phyloP scores from a whole-genome alignment of 2,329 filamentous ascomycete species.

The Colletotrichum sp. region DNA sequence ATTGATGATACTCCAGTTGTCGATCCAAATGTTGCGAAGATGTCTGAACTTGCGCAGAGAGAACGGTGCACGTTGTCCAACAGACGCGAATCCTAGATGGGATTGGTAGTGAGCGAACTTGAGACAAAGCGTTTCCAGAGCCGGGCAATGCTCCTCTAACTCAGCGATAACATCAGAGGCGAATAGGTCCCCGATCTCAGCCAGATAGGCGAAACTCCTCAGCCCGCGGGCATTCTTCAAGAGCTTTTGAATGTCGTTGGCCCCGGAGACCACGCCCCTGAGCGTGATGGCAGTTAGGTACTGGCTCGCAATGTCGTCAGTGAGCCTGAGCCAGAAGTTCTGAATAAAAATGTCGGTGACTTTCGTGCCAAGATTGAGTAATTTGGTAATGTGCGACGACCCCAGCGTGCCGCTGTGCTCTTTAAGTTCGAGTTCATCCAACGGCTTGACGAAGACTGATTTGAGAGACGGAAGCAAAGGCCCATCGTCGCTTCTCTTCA shows the following conservation, averaged over 20 bases:
- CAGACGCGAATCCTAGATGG: too few species aligned
- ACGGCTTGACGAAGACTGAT: background rate
- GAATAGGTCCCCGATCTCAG: background rate
- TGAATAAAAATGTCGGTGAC: background rate
- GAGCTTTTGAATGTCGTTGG: background rate
- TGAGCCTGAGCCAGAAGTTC: accelerated
- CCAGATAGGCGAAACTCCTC: background rate
- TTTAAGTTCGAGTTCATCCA: too few species aligned
- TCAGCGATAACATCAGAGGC: background rate
- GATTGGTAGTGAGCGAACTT: background rate
- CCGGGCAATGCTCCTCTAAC: background rate
- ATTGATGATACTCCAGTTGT: accelerated
- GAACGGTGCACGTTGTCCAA: too few species aligned
- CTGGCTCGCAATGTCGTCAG: background rate
- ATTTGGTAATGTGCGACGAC: background rate
- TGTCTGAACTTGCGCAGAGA: too few species aligned
- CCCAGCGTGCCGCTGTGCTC: background rate
- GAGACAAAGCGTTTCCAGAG: background rate
- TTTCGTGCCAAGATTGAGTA: background rate
- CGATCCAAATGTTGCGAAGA: background rate
- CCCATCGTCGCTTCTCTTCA: background rate
- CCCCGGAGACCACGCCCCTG: too few species aligned
- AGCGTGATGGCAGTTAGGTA: background rate
- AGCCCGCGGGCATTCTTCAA: background rate
- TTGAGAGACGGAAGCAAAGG: background rate